Percentiles rank a stretch among this genome's conserved stretches.
Conservation (phyloP, 2,329 filamentous ascomycete species). For the Leptographium lundbergii region DNA sequence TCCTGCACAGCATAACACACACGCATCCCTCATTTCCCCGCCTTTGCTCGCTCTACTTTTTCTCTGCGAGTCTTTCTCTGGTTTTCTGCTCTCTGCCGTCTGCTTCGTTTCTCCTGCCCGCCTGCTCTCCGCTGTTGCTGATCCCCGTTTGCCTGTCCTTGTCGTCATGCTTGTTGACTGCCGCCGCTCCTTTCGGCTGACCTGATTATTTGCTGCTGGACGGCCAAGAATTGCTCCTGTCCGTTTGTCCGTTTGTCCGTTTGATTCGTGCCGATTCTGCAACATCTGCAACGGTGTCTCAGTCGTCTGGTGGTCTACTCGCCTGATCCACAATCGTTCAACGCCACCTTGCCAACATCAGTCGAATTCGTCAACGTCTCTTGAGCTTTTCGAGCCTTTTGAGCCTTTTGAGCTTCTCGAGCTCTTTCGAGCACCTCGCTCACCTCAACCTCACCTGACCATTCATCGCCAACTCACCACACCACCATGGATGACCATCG, state of each 20-base stretch:
- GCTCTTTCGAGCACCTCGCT: too few species aligned
- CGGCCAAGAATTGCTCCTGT: background rate
- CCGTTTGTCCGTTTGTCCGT: too few species aligned
- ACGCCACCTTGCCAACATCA: too few species aligned
- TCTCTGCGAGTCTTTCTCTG: background rate
- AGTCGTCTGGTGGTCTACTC: too few species aligned
- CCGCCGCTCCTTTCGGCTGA: background rate
- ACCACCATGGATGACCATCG: constrained; percentile 19
- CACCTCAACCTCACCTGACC: background rate
- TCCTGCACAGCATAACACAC: background rate
- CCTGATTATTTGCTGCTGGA: background rate
- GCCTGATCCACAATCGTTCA: too few species aligned
- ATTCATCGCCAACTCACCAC: background rate
- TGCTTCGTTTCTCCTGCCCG: background rate
- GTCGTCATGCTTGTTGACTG: background rate
- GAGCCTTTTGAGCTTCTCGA: too few species aligned
- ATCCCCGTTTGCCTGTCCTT: background rate
- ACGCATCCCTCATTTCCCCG: background rate
- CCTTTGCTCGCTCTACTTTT: background rate
- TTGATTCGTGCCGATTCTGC: too few species aligned
- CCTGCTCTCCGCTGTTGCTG: background rate
- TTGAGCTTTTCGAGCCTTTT: too few species aligned
- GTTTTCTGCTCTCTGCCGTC: background rate
- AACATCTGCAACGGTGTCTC: too few species aligned
- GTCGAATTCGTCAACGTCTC: too few species aligned